Evolutionary conservation across 1,139 yeast genomes (phyloP), one percentile per base, ranked within the genome.

Genomic region (Yamadazyma atmosphaerica): DNA sequence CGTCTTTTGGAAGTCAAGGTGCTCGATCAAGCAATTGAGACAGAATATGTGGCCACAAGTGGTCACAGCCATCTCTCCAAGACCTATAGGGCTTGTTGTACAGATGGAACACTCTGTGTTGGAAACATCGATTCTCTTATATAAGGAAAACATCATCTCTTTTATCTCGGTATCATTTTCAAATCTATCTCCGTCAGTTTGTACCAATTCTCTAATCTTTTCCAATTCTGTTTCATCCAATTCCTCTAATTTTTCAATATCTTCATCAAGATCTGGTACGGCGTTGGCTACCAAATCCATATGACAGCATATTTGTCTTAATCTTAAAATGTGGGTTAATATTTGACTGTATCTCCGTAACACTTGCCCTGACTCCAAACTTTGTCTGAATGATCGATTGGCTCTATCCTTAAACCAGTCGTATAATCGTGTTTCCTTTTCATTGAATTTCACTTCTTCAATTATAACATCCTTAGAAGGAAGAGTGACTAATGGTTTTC

Each of bases 291-390:
- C 75, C 41, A 87, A 63, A 39, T 77, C 77, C 13, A 85, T 76
- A 56, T 92, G 97, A 55, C 96, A 88, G 56, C 98, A 92, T 0
- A 86, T 79, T 57, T 92, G 98, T 40, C 98, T 72, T 32, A 92
- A 68, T 40, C 98, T 71, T 45, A 90, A 61, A 43, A 92, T 84
- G 54, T 87, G 95, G 1, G 94, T 84, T 46, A 92, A 65, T 47
- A 92, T 87, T 32, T 86, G 83, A 1, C 94, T 79, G 56, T 87
- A 90, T 42, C 77, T 79, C 45, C 79, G 82, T 52, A 86, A 61
- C n/a, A 87, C 66, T 44, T 84, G 78, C 2, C 97, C 97, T 3
- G 72, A 72, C 28, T 74, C 63, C 38, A 84, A 59, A 33, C 84
- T 82, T 38, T 79, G 83, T 29, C 65, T 66, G 44, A 89, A 88